Conservation (phyloP, 768 basidiomycete species). For the Trametopsis cervina region DNA sequence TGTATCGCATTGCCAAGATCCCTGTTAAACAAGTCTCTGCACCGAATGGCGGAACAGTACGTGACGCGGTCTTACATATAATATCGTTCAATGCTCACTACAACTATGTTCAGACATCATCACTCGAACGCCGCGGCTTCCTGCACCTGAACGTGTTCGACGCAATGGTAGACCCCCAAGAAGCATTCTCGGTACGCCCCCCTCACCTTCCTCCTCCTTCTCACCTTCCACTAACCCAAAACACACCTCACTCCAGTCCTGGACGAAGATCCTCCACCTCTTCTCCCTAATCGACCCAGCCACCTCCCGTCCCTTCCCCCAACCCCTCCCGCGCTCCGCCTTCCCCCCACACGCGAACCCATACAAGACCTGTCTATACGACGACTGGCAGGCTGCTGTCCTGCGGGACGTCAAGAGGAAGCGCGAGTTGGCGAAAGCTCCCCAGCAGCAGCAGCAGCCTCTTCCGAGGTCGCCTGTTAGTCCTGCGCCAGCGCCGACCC, state of each 20-base stretch:
- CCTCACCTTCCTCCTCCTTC: background rate
- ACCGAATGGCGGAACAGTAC: too few relatives aligned
- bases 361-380: background rate
- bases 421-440: background rate
- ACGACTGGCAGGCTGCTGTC: background rate
- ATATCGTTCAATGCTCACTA: too few relatives aligned
- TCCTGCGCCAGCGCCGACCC: background rate
- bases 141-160: conserved; percentile 5
- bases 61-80: too few relatives aligned
- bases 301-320: conserved; percentile 3
- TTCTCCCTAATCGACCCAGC: conserved; percentile 1
- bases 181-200: background rate
- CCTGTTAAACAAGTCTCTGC: too few relatives aligned
- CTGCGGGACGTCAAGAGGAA: background rate
- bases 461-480: background rate
- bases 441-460: background rate
- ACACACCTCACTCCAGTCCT: background rate
- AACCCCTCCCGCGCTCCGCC: conserved; percentile 3
- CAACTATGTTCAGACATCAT: background rate
- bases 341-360: conserved; percentile 1
- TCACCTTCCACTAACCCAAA: background rate
- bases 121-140: conserved; percentile 5
- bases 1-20: too few relatives aligned
- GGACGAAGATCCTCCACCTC: background rate
- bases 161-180: background rate